phyloP scores from a whole-genome alignment of 2,329 filamentous ascomycete species.

The Phialophora chinensis region DNA sequence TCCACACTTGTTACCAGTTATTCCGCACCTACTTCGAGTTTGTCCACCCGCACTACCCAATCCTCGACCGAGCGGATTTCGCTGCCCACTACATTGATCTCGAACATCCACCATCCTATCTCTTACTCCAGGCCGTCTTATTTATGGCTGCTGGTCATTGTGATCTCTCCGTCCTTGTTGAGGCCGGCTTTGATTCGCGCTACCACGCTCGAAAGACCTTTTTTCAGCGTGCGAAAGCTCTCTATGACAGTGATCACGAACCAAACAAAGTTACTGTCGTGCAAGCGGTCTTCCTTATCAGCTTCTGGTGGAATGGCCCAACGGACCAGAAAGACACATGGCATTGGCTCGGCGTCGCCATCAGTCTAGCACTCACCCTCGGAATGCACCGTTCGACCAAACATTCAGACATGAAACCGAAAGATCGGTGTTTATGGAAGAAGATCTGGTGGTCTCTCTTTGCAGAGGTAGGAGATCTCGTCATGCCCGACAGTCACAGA shows the following conservation, averaged over 20 bases:
- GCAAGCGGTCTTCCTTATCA: constrained; percentile 37
- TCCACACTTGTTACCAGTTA: constrained; percentile 35
- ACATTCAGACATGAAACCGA: constrained; percentile 32
- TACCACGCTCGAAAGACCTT: constrained; percentile 38
- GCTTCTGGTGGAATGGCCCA: constrained; percentile 38
- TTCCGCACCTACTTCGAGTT: constrained; percentile 38
- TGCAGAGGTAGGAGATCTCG: constrained; percentile 20
- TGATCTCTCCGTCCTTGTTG: constrained; percentile 26
- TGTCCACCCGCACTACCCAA: constrained; percentile 39
- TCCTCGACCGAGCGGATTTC: constrained; percentile 36
- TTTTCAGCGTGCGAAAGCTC: constrained; percentile 40
- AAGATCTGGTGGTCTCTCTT: constrained; percentile 40
- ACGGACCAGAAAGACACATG: constrained; percentile 44
- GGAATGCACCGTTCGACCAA: constrained; percentile 34
- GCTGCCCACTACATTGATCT: constrained; percentile 32
- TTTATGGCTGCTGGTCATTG: constrained; percentile 35
- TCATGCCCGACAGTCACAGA: not conserved
- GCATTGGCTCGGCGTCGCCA: constrained; percentile 45
- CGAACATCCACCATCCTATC: constrained; percentile 30
- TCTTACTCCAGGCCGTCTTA: constrained; percentile 37
- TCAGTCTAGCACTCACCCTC: constrained; percentile 30
- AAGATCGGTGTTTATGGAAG: constrained; percentile 34
- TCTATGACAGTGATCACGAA: constrained; percentile 41
- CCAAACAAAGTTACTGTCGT: constrained; percentile 36
- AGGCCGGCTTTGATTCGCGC: constrained; percentile 32